Evolutionary conservation across 2,329 filamentous ascomycete genomes (phyloP).

Genomic region (Xylaria hypoxylon): DNA sequence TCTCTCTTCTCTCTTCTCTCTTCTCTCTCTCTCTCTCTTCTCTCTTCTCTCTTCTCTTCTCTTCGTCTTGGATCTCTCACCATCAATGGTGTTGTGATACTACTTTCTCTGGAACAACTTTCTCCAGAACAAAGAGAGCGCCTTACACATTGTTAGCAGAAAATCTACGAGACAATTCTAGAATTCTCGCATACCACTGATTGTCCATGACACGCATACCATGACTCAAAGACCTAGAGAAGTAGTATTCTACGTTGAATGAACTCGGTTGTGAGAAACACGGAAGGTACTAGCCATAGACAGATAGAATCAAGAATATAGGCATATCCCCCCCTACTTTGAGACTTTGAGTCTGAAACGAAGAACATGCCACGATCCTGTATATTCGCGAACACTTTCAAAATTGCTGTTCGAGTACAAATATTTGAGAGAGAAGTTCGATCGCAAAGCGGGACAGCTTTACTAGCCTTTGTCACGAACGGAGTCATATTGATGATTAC

Average conservation of each 20-base stretch:
- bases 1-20: background rate
- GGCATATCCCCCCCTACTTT: background rate
- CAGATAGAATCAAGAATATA: background rate
- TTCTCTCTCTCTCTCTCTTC: background rate
- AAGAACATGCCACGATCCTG: background rate
- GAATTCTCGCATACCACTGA: background rate
- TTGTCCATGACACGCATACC: background rate
- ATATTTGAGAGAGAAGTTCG: background rate
- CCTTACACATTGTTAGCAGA: background rate
- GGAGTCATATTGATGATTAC: background rate
- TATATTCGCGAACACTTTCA: background rate
- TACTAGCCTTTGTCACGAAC: background rate
- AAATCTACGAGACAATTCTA: no score
- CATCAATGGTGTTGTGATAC: background rate
- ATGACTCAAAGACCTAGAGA: no score
- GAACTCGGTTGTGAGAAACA: background rate
- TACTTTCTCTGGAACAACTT: no score
- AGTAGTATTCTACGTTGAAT: no score
- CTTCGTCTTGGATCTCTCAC: background rate
- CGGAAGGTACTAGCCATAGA: background rate
- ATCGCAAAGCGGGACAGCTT: background rate
- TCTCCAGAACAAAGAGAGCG: constrained; percentile 1
- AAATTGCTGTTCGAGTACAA: constrained; percentile 3
- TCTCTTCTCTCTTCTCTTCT: background rate
- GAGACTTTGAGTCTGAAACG: background rate